phyloP scores from a whole-genome alignment of 2,329 filamentous ascomycete species.

The Botryosphaeria agaves region DNA sequence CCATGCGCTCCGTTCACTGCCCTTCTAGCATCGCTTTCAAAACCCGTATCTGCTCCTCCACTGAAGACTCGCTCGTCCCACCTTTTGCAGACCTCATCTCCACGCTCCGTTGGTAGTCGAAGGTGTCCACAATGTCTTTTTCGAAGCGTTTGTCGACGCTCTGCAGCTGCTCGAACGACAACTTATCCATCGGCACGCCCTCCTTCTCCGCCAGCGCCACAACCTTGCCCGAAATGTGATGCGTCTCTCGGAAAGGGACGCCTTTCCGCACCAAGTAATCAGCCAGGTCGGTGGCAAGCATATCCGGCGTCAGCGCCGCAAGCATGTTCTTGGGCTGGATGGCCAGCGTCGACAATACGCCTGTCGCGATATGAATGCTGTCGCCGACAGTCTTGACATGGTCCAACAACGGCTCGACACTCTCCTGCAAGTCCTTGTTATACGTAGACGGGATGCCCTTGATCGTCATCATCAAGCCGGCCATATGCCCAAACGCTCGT shows the following conservation, averaged over 20 bases:
- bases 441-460: constrained; percentile 67
- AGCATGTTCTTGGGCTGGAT: constrained; percentile 60
- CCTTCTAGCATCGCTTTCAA: constrained; percentile 24
- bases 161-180: constrained; percentile 49
- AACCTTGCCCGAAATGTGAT: constrained; percentile 57
- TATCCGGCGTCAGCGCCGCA: constrained; percentile 61
- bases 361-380: constrained; percentile 67
- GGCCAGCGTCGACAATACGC: constrained; percentile 57
- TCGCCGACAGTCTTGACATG: constrained; percentile 66
- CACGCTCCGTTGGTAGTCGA: constrained; percentile 71
- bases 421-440: constrained; percentile 88
- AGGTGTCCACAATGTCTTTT: constrained; percentile 50
- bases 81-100: constrained; percentile 63
- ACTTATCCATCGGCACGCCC: constrained; percentile 49
- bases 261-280: constrained; percentile 48
- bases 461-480: constrained; percentile 59
- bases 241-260: constrained; percentile 64
- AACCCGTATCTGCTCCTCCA: constrained; percentile 44
- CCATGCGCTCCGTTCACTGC: too few relatives aligned
- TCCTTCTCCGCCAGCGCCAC: constrained; percentile 56
- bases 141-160: constrained; percentile 52
- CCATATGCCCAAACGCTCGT: constrained; percentile 64
- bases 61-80: constrained; percentile 55
- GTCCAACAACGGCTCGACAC: constrained; percentile 71
- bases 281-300: constrained; percentile 59